Evolutionary conservation across 805 yeast species (phyloP), one percentile per base, ranked within the genome.

Genomic region (Isabelozyma gotoi): DNA sequence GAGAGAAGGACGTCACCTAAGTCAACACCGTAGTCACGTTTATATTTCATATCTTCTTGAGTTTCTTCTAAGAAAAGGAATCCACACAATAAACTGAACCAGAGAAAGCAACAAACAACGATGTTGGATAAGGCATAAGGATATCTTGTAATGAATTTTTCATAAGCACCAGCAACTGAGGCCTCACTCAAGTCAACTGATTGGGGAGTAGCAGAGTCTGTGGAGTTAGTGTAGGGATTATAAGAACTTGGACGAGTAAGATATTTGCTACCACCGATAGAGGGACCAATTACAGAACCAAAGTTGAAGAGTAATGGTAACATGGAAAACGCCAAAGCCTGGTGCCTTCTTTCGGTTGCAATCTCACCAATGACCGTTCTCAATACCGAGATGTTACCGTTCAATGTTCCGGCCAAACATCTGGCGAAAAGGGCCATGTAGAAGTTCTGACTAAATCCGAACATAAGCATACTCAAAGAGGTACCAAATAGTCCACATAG

Each of bases 41-140:
- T 48, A n/a, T 53, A 45, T 40, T 53, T 55, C 19, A 36, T 49
- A 10, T 47, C 49, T 19, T 50, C 51, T 41, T 67, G 67, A 5
- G 74, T 64, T 44, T 70, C 75, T 44, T 70, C 73, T 19, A 70
- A 48, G 44, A 69, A 69, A 17, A 70, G 52, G 18, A 64, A 55
- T 11, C 71, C 73, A 12, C 52, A 40, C n/a, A 56, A 3, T 2
- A 63, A 49, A 24, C 69, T 59, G 14, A 53, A 24, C 45, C 57
- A 41, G 20, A 67, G 50, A 20, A 65, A 54, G 2, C 39, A 11
- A 3, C 67, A 57, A 19, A 69, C 73, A 5, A 61, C 67, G 2
- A 70, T 48, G 45, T 68, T 69, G 12, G 73, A 64, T 33, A 68
- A 52, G 0, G 74, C 74, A 40, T 70, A 70, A 3, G 75, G 75